Percentiles rank a stretch among this genome's conserved stretches.
Conservation (phyloP, 495 filamentous ascomycete genomes). For the Mycothermus thermophilus region DNA sequence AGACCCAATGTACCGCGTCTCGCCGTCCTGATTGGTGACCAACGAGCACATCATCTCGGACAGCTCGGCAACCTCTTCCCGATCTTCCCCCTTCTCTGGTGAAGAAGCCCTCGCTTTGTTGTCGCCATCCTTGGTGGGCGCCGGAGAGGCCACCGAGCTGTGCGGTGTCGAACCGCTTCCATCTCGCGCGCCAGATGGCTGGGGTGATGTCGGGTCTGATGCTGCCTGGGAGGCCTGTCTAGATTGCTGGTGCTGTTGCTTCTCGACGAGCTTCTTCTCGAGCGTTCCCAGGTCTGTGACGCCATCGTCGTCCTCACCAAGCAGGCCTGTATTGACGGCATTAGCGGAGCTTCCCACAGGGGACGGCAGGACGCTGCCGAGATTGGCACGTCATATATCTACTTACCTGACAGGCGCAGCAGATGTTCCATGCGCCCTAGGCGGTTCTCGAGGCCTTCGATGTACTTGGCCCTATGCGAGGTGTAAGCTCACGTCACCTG, state of each 20-base stretch:
- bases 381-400: too few relatives aligned
- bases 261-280: constrained; percentile 68
- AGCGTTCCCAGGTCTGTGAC: constrained; percentile 78
- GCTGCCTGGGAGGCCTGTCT: constrained; percentile 31
- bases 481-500: constrained; percentile 9
- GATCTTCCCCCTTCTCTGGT: constrained; percentile 45
- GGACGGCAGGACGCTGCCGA: too few relatives aligned
- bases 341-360: too few relatives aligned
- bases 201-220: constrained; percentile 33
- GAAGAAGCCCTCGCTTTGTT: constrained; percentile 22
- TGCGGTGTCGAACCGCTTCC: constrained; percentile 43
- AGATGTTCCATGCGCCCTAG: constrained; percentile 87
- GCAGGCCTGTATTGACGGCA: constrained; percentile 32
- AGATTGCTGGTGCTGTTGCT: constrained; percentile 33
- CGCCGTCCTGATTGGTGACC: constrained; percentile 93
- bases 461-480: constrained; percentile 67
- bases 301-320: constrained; percentile 77
- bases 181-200: too few relatives aligned
- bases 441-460: constrained; percentile 91
- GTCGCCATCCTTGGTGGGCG: constrained; percentile 38
- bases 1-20: constrained; percentile 92
- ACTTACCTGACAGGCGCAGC: constrained; percentile 61
- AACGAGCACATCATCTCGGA: constrained; percentile 99
- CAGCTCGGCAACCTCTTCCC: constrained; percentile 79
- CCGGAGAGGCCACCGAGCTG: constrained; percentile 47